phyloP scores from a whole-genome alignment of 176 grass and related monocot genomes.

The Avena sativa region DNA sequence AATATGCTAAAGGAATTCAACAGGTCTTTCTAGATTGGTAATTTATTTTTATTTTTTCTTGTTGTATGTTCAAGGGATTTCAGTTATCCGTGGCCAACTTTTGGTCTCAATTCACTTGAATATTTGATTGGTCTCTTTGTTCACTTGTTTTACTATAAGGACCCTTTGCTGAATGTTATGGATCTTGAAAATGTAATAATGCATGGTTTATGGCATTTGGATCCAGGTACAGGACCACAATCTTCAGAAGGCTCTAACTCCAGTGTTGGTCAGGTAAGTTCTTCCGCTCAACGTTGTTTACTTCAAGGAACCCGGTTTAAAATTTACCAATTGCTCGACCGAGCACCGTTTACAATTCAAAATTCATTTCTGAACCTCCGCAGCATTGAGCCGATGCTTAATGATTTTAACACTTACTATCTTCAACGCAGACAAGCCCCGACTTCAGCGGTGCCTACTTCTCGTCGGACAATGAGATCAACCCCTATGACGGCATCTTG shows the following conservation, averaged over 20 bases:
- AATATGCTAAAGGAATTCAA: background rate
- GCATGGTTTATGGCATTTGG: conserved; percentile 24
- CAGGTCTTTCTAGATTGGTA: background rate
- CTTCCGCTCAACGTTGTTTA: conserved; percentile 7
- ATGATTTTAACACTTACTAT: conserved; percentile 42
- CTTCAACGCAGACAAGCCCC: conserved; percentile 40
- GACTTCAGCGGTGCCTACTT: conserved; percentile 37
- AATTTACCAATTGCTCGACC: too few relatives aligned
- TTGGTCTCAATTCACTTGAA: background rate
- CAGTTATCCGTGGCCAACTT: background rate
- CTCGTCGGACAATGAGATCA: conserved; percentile 17
- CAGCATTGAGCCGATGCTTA: background rate
- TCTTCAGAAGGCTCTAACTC: conserved; percentile 36
- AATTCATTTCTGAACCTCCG: background rate
- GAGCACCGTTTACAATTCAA: background rate
- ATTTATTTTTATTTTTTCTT: background rate
- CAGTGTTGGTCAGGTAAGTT: conserved; percentile 56
- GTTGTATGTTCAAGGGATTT: background rate
- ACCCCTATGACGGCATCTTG: background rate
- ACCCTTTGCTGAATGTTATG: conserved; percentile 13
- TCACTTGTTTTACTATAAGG: conserved; percentile 21
- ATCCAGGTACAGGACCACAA: conserved; percentile 44
- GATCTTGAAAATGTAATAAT: conserved; percentile 29
- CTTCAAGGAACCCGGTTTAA: conserved; percentile 5
- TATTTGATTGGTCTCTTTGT: background rate